Evolutionary conservation across 306 rosid species (phyloP).

Genomic region (Trifolium subterraneum): DNA sequence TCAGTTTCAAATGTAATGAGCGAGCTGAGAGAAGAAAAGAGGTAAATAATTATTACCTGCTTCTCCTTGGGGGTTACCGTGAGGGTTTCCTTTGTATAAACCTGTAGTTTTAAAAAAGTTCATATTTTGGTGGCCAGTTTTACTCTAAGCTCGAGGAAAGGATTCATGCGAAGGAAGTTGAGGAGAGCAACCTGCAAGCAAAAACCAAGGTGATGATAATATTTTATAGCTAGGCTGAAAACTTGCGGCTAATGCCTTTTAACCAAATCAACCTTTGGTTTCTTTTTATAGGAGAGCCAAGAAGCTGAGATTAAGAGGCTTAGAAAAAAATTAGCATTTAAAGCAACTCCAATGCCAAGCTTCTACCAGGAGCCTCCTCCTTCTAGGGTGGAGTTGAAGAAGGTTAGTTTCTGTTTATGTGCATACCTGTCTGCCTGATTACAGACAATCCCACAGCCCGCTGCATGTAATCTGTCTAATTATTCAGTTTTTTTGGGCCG

Average conservation of each 20-base stretch:
- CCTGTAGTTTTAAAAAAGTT: background rate
- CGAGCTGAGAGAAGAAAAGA: slow-evolving; percentile 94
- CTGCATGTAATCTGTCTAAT: slow-evolving; percentile 5
- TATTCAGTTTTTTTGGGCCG: slow-evolving; percentile 3
- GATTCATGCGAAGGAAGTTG: slow-evolving; percentile 93
- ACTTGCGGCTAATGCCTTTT: slow-evolving; percentile 29
- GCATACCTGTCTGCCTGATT: background rate
- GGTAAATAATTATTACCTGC: slow-evolving; percentile 59
- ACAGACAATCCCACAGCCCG: background rate
- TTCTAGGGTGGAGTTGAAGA: slow-evolving; percentile 71
- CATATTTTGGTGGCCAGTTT: slow-evolving; percentile 66
- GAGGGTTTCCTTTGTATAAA: slow-evolving; percentile 35
- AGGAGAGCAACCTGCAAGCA: slow-evolving; percentile 85
- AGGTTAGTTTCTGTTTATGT: slow-evolving; percentile 47
- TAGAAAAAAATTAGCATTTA: slow-evolving; percentile 67
- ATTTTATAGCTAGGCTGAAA: slow-evolving; percentile 36
- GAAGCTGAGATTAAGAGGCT: slow-evolving; percentile 79
- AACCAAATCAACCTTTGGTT: slow-evolving; percentile 23
- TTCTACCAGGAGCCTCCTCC: slow-evolving; percentile 84
- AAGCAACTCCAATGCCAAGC: slow-evolving; percentile 85
- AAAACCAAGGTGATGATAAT: slow-evolving; percentile 77
- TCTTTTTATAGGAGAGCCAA: slow-evolving; percentile 78
- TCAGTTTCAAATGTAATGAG: slow-evolving; percentile 93
- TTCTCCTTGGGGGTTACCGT: slow-evolving; percentile 25
- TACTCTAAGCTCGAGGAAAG: slow-evolving; percentile 95